Percentiles rank a stretch among this genome's conserved stretches.
phyloP scores from a whole-genome alignment of 768 basidiomycete species.

The Amanita rimosa region DNA sequence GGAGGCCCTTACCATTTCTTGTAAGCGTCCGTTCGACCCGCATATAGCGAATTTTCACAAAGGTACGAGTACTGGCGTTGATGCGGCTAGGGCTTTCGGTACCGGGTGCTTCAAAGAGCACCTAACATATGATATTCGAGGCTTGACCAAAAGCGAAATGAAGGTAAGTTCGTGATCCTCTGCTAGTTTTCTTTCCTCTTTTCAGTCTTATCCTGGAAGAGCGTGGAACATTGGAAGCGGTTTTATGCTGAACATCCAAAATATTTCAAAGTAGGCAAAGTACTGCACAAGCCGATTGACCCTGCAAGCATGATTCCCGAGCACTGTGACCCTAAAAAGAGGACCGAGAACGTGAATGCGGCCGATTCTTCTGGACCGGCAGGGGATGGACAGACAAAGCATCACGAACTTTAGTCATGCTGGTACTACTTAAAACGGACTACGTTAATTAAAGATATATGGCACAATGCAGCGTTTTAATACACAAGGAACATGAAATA shows the following conservation, averaged over 20 bases:
- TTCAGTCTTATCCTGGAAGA: constrained; percentile 25
- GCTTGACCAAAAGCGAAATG: constrained; percentile 60
- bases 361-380: constrained; percentile 10
- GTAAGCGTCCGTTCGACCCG: constrained; percentile 25
- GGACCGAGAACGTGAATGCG: constrained; percentile 17
- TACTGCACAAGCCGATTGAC: constrained; percentile 69
- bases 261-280: constrained; percentile 69
- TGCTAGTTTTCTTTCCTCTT: neutral
- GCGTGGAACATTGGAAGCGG: constrained; percentile 79
- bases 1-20: constrained; percentile 77
- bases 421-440: constrained; percentile 2
- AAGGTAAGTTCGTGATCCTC: constrained; percentile 32
- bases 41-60: constrained; percentile 13
- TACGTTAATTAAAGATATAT: constrained; percentile 9
- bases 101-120: constrained; percentile 92
- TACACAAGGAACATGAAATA: constrained; percentile 3
- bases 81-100: constrained; percentile 87
- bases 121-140: constrained; percentile 85
- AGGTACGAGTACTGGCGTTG: constrained; percentile 54
- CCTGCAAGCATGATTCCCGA: constrained; percentile 63
- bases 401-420: constrained; percentile 24
- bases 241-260: constrained; percentile 79
- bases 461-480: constrained; percentile 2
- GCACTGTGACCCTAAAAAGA: constrained; percentile 61
- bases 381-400: constrained; percentile 13